phyloP scores from a whole-genome alignment of 139 green algal species.

The Chlorella ohadii region DNA sequence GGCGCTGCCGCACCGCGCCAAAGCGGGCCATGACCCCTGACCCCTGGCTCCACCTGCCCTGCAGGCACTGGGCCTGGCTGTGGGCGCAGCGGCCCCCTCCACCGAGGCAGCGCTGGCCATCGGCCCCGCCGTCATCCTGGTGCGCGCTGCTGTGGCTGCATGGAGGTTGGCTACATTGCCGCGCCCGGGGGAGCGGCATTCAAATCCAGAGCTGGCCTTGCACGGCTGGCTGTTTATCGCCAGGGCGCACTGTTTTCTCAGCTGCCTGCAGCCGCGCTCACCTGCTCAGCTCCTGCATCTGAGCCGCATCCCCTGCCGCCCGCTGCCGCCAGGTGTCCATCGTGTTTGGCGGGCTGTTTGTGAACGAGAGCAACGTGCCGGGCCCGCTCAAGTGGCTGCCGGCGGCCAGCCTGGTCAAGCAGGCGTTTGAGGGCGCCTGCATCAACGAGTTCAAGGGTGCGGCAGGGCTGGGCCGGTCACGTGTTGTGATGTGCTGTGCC shows the following conservation, averaged over 20 bases:
- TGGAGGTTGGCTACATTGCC: too few species aligned
- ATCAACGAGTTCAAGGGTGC: slow-evolving; percentile 89
- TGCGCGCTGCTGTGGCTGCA: background rate
- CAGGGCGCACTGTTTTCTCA: background rate
- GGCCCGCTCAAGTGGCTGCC: slow-evolving; percentile 80
- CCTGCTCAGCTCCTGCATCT: too few species aligned
- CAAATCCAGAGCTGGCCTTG: too few species aligned
- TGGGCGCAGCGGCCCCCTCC: slow-evolving; percentile 79
- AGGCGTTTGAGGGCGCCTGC: slow-evolving; percentile 65
- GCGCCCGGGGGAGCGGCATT: too few species aligned
- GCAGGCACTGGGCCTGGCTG: slow-evolving; percentile 82
- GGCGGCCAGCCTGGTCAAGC: slow-evolving; percentile 80
- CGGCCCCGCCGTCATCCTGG: slow-evolving; percentile 91
- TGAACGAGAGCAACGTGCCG: slow-evolving; percentile 80
- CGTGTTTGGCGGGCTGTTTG: slow-evolving; percentile 94
- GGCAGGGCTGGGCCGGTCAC: background rate
- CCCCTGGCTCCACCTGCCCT: too few species aligned
- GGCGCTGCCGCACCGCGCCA: too few species aligned
- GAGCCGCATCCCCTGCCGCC: background rate
- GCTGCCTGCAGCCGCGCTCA: background rate
- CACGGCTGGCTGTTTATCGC: too few species aligned
- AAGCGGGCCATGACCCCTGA: too few species aligned
- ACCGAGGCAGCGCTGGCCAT: slow-evolving; percentile 90
- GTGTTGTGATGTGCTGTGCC: too few species aligned
- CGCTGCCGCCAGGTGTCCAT: slow-evolving; percentile 75